Conservation (phyloP, 805 yeast species). For the Nakazawaea peltata region DNA sequence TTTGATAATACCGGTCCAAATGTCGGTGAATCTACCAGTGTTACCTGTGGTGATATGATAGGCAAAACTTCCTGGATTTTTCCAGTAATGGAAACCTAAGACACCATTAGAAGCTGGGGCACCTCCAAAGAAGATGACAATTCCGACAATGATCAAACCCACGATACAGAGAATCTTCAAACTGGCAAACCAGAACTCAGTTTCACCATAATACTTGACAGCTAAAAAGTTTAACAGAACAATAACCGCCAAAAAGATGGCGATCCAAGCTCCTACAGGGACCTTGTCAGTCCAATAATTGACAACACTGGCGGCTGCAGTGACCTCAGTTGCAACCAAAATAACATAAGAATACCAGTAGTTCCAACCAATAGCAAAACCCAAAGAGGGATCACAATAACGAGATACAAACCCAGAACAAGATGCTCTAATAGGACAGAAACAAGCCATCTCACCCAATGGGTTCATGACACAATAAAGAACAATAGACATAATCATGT, state of each 20-base stretch:
- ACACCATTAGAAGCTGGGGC: conserved; percentile 41
- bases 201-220: conserved; percentile 41
- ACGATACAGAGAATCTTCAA: conserved; percentile 58
- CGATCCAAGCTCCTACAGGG: conserved; percentile 54
- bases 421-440: conserved; percentile 53
- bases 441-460: conserved; percentile 64
- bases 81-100: conserved; percentile 37
- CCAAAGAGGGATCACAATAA: conserved; percentile 54
- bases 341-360: conserved; percentile 39
- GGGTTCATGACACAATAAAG: conserved; percentile 60
- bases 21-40: conserved; percentile 57
- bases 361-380: conserved; percentile 49
- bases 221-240: conserved; percentile 42
- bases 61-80: conserved; percentile 35
- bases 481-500: conserved; percentile 51
- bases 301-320: conserved; percentile 57
- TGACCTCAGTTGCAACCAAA: conserved; percentile 52
- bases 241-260: conserved; percentile 41
- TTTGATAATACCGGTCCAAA: conserved; percentile 55
- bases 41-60: conserved; percentile 40
- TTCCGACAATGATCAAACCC: conserved; percentile 50
- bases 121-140: conserved; percentile 59
- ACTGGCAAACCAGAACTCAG: conserved; percentile 60
- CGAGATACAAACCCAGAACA: conserved; percentile 51
- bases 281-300: conserved; percentile 49